Conservation (phyloP, 768 basidiomycete species). For the Tylopilus vinaceipallidus region DNA sequence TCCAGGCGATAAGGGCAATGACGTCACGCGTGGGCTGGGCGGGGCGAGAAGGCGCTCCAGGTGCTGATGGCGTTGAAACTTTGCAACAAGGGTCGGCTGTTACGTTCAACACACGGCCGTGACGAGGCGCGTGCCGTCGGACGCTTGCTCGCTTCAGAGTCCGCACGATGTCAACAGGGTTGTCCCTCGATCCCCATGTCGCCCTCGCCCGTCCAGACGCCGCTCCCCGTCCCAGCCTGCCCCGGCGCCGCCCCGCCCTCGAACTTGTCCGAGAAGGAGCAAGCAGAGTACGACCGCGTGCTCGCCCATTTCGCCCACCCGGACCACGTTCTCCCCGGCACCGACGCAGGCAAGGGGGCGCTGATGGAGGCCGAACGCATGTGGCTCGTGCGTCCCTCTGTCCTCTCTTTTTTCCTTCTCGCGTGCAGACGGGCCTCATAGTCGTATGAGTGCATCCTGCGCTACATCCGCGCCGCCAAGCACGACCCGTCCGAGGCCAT, state of each 20-base stretch:
- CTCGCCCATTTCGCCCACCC: constrained; percentile 56
- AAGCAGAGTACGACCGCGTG: constrained; percentile 50
- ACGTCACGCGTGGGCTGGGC: too few species aligned
- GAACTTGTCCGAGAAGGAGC: constrained; percentile 43
- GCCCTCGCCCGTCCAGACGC: constrained; percentile 12
- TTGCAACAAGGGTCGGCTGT: too few species aligned
- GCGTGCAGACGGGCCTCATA: neutral
- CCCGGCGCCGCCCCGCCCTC: constrained; percentile 34
- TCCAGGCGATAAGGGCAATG: neutral
- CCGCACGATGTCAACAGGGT: too few species aligned
- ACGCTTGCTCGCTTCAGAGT: neutral
- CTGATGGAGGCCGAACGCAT: constrained; percentile 69
- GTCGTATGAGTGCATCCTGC: constrained; percentile 70
- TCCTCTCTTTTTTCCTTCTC: neutral
- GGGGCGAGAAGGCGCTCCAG: too few species aligned
- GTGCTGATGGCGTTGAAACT: too few species aligned
- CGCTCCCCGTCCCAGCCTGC: constrained; percentile 25
- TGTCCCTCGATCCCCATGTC: too few species aligned
- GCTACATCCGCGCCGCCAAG: constrained; percentile 79
- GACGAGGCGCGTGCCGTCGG: neutral
- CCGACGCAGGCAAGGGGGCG: constrained; percentile 38
- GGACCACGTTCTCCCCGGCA: constrained; percentile 51
- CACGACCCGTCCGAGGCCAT: constrained; percentile 63
- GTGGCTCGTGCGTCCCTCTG: constrained; percentile 56
- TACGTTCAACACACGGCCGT: neutral